Evolutionary conservation across 306 rosid species (phyloP).

Genomic region (Pyrus communis): DNA sequence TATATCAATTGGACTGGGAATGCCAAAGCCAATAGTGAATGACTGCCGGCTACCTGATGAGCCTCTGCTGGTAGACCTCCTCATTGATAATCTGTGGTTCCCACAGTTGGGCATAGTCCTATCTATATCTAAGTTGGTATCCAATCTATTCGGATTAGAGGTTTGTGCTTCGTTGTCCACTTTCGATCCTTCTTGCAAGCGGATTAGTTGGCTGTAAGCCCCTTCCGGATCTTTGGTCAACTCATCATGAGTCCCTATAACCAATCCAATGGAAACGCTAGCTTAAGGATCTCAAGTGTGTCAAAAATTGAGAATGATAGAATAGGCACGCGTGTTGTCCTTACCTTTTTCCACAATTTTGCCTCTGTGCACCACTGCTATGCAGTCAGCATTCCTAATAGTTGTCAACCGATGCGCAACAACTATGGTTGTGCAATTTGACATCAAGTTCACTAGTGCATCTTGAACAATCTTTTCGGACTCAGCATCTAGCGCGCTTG

Average conservation of each 20-base stretch:
- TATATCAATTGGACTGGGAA: conserved; percentile 22
- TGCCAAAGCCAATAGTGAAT: conserved; percentile 18
- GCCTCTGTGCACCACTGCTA: conserved; percentile 83
- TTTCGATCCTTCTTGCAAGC: conserved; percentile 52
- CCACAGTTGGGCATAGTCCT: conserved; percentile 9
- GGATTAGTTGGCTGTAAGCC: conserved; percentile 75
- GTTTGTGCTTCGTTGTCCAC: conserved; percentile 12
- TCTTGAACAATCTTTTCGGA: conserved; percentile 92
- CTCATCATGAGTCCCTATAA: conserved; percentile 61
- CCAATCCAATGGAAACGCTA: neutral
- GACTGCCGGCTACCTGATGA: conserved; percentile 36
- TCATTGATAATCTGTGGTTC: conserved; percentile 18
- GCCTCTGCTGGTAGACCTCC: conserved; percentile 39
- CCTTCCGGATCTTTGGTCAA: conserved; percentile 53
- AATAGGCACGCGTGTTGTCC: neutral
- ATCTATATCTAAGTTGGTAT: conserved; percentile 17
- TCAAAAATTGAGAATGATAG: neutral
- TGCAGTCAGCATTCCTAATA: conserved; percentile 63
- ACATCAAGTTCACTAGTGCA: conserved; percentile 59
- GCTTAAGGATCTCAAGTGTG: neutral
- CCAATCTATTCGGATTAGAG: conserved; percentile 17
- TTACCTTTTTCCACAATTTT: conserved; percentile 72
- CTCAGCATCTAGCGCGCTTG: conserved; percentile 83
- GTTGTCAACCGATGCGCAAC: conserved; percentile 95
- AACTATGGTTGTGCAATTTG: conserved; percentile 65